Evolutionary conservation across 2,329 filamentous ascomycete species (phyloP).

Genomic region (Diaporthe citrichinensis): DNA sequence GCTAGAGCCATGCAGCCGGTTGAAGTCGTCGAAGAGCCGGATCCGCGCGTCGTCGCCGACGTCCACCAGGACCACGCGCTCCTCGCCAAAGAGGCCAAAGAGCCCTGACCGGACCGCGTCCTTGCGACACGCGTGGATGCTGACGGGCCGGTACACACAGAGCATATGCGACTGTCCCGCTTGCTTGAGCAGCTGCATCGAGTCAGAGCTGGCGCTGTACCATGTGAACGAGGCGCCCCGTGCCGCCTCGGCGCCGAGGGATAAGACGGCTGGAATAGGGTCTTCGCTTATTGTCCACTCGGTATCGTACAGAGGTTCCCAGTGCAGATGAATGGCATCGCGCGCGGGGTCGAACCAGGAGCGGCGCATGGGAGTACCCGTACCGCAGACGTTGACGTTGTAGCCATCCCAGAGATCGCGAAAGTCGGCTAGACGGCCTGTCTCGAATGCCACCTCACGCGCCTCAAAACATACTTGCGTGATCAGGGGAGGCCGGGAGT

Average conservation of each 20-base stretch:
- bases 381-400: too few species aligned
- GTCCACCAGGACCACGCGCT: conserved; percentile 26
- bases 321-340: too few species aligned
- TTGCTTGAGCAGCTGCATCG: conserved; percentile 1
- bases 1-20: not conserved
- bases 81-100: conserved; percentile 27
- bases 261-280: too few species aligned
- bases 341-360: too few species aligned
- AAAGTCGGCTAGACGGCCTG: too few species aligned
- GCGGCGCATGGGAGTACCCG: too few species aligned
- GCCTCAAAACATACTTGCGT: too few species aligned
- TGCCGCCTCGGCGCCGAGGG: not conserved
- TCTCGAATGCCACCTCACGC: too few species aligned
- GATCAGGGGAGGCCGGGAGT: too few species aligned
- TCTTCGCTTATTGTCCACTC: too few species aligned
- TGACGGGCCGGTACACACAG: not conserved
- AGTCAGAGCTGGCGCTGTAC: not conserved
- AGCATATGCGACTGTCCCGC: not conserved
- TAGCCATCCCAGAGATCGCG: too few species aligned
- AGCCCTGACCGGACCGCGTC: not conserved
- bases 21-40: not conserved
- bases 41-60: conserved; percentile 4
- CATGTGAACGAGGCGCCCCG: not conserved
- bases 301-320: too few species aligned
- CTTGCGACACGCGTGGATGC: conserved; percentile 8